Percentiles rank a stretch among this genome's conserved stretches.
phyloP scores from a whole-genome alignment of 768 basidiomycete species.

The Tricholoma sp. region DNA sequence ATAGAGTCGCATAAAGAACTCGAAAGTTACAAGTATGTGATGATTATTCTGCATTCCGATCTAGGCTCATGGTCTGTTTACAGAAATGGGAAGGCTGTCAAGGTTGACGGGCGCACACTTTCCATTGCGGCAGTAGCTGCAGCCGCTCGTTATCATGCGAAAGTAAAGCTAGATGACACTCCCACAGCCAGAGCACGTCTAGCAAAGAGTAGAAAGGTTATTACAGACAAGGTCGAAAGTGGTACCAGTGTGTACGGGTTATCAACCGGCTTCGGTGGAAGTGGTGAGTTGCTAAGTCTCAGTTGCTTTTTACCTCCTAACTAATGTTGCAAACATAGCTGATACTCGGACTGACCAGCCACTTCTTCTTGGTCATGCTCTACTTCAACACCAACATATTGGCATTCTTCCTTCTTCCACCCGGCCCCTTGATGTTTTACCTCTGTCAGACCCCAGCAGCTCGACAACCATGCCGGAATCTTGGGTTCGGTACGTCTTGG shows the following conservation, averaged over 20 bases:
- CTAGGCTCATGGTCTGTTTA: neutral
- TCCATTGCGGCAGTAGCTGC: constrained; percentile 55
- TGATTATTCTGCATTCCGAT: neutral
- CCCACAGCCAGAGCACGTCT: constrained; percentile 40
- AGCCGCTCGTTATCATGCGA: constrained; percentile 39
- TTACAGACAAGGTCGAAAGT: constrained; percentile 60
- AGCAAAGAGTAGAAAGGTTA: constrained; percentile 57
- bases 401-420: constrained; percentile 60
- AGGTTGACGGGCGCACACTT: constrained; percentile 50
- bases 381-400: constrained; percentile 70
- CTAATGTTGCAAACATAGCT: constrained; percentile 32
- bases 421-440: constrained; percentile 42
- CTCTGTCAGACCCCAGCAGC: constrained; percentile 61
- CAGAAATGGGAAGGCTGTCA: constrained; percentile 45
- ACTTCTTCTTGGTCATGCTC: constrained; percentile 54
- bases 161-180: constrained; percentile 26
- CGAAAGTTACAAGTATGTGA: constrained; percentile 47
- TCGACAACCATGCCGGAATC: constrained; percentile 78
- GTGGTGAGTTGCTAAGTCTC: constrained; percentile 36
- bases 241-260: constrained; percentile 78
- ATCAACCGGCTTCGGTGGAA: constrained; percentile 76
- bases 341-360: constrained; percentile 71
- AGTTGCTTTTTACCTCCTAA: constrained; percentile 6
- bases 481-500: constrained; percentile 60
- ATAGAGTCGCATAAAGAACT: constrained; percentile 48